Evolutionary conservation across 2,329 filamentous ascomycete genomes (phyloP).

Genomic region (Claviceps sp.): DNA sequence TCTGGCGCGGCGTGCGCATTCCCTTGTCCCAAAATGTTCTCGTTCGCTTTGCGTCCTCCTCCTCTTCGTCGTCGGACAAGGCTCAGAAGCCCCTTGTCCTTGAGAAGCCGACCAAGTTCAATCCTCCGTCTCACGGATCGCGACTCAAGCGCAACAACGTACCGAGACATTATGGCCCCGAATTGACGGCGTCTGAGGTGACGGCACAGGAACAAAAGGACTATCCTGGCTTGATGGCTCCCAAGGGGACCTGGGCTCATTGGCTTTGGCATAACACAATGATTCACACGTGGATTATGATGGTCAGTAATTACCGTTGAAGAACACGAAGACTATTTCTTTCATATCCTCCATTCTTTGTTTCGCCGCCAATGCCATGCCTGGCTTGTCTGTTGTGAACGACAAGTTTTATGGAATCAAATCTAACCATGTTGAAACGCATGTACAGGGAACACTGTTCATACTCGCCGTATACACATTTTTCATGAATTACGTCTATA

Average conservation of each 20-base stretch:
- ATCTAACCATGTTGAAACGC: background rate
- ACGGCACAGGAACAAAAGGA: slow-evolving; percentile 52
- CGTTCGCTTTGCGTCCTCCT: slow-evolving; percentile 21
- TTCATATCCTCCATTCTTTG: background rate
- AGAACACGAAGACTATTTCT: background rate
- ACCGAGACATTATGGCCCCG: slow-evolving; percentile 62
- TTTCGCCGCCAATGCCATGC: background rate
- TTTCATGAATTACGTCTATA: slow-evolving; percentile 63
- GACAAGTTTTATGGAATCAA: too few relatives aligned
- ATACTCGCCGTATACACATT: slow-evolving; percentile 60
- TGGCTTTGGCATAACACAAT: slow-evolving; percentile 68
- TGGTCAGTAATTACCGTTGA: slow-evolving; percentile 40
- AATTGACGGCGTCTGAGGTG: slow-evolving; percentile 51
- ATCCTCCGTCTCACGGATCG: slow-evolving; percentile 77
- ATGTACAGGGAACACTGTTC: slow-evolving; percentile 46
- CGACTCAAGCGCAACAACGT: slow-evolving; percentile 42
- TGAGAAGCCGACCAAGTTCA: slow-evolving; percentile 79
- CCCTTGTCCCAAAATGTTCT: slow-evolving; percentile 22
- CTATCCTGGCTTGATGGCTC: slow-evolving; percentile 84
- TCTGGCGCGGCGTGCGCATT: slow-evolving; percentile 36
- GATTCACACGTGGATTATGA: slow-evolving; percentile 71
- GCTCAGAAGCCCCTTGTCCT: slow-evolving; percentile 51
- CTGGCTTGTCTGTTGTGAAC: too few relatives aligned
- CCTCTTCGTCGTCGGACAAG: slow-evolving; percentile 2
- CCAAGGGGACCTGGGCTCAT: slow-evolving; percentile 66